These are phyloP conservation scores for Clarireedia monteithiana DNA, from an alignment of 2,329 filamentous ascomycete species.

Conservation along the genomic window DNA sequence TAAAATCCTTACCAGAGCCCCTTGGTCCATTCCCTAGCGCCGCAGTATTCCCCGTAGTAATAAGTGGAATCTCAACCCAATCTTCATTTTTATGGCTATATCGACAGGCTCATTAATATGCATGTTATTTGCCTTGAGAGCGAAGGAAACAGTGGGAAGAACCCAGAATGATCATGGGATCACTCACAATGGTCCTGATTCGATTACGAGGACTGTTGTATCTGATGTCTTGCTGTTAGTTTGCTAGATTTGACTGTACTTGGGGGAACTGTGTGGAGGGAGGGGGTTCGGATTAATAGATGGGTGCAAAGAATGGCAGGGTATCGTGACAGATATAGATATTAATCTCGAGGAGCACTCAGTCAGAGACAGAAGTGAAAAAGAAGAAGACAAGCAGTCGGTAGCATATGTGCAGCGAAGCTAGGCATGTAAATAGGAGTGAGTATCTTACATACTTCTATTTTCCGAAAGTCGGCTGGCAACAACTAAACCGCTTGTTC, in stretches of 20 bases:
- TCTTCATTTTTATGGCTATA: conserved; percentile 5
- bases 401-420: no score
- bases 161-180: not conserved
- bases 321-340: not conserved
- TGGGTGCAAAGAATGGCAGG: no score
- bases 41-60: not conserved
- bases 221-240: not conserved
- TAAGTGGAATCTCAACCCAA: not conserved
- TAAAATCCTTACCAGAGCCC: not conserved
- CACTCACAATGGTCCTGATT: conserved; percentile 2
- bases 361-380: no score
- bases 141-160: not conserved
- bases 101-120: no score
- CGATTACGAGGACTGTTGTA: conserved; percentile 3
- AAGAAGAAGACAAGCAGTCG: no score
- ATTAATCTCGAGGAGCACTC: not conserved
- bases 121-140: not conserved
- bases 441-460: not conserved
- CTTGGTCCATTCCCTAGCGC: not conserved
- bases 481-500: conserved; percentile 5
- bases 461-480: conserved; percentile 1
- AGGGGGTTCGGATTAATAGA: no score
- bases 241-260: not conserved
- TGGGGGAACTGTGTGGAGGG: no score
- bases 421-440: not conserved